phyloP scores from a whole-genome alignment of 208 protist species.

The Plasmodiophora brassicae region DNA sequence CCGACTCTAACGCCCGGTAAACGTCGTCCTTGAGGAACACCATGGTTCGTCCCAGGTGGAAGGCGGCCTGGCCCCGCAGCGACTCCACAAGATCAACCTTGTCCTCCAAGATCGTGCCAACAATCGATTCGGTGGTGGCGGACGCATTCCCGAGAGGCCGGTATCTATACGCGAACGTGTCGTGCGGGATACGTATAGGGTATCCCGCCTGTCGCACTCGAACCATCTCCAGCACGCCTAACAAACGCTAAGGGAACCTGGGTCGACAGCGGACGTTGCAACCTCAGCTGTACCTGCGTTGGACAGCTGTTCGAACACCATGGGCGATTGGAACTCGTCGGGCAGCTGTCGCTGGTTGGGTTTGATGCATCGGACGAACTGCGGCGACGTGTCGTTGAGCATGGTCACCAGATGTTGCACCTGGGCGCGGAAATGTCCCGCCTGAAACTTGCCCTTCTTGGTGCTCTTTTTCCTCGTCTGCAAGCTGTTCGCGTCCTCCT shows the following conservation, averaged over 20 bases:
- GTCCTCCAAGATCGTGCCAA: too few relatives aligned
- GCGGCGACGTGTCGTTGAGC: slow-evolving; percentile 45
- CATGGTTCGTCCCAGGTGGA: background rate
- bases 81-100: background rate
- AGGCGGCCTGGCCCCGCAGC: background rate
- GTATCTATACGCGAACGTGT: background rate
- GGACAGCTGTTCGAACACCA: slow-evolving; percentile 50
- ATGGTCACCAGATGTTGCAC: slow-evolving; percentile 44
- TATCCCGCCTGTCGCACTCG: background rate
- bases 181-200: background rate
- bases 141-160: background rate
- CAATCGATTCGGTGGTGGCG: background rate
- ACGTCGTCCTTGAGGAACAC: slow-evolving; percentile 2
- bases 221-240: slow-evolving; percentile 5
- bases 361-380: slow-evolving; percentile 72
- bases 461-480: background rate
- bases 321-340: slow-evolving; percentile 46
- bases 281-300: too few relatives aligned
- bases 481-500: background rate
- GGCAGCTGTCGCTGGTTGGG: slow-evolving; percentile 63
- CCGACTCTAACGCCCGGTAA: background rate
- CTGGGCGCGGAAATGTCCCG: slow-evolving; percentile 15
- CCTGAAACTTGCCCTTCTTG: slow-evolving; percentile 20
- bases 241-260: too few relatives aligned
- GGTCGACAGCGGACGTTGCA: too few relatives aligned